phyloP scores from a whole-genome alignment of 805 yeast species.

The Yarrowia divulgata region DNA sequence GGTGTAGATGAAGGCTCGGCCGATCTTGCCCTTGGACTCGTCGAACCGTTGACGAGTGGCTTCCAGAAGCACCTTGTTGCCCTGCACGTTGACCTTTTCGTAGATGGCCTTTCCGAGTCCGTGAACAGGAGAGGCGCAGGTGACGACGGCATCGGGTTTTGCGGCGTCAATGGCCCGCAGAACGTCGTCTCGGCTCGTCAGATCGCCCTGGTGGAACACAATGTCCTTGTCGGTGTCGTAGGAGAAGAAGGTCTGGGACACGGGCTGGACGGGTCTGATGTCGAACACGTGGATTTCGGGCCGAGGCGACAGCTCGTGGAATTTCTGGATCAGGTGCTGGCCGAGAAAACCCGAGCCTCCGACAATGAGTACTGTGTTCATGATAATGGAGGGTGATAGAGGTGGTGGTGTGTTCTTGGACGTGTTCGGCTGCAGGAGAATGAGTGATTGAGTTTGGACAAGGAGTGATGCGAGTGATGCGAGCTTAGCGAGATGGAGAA shows the following conservation, averaged over 20 bases:
- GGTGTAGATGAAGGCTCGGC: slow-evolving; percentile 80
- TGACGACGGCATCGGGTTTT: slow-evolving; percentile 80
- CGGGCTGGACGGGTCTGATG: slow-evolving; percentile 80
- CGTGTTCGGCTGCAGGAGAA: not conserved
- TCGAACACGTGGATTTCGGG: slow-evolving; percentile 88
- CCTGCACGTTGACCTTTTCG: slow-evolving; percentile 87
- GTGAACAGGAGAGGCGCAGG: slow-evolving; percentile 96
- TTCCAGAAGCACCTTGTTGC: slow-evolving; percentile 76
- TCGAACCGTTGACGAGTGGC: slow-evolving; percentile 61
- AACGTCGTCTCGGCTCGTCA: slow-evolving; percentile 77
- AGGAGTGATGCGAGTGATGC: not conserved
- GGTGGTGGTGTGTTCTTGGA: not conserved
- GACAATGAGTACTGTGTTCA: slow-evolving; percentile 75
- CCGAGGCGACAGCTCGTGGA: slow-evolving; percentile 66
- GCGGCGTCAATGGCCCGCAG: slow-evolving; percentile 63
- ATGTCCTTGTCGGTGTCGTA: slow-evolving; percentile 65
- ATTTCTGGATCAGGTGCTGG: slow-evolving; percentile 86
- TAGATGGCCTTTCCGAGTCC: slow-evolving; percentile 83
- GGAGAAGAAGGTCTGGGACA: slow-evolving; percentile 72
- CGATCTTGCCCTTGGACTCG: slow-evolving; percentile 31
- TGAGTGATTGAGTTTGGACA: slow-evolving; percentile 10
- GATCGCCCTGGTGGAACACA: slow-evolving; percentile 77
- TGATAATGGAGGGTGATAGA: not conserved
- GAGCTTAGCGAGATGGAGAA: not conserved
- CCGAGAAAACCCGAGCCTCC: slow-evolving; percentile 98